phyloP scores from a whole-genome alignment of 805 yeast genomes.

The Maudiozyma serrabonitensis region DNA sequence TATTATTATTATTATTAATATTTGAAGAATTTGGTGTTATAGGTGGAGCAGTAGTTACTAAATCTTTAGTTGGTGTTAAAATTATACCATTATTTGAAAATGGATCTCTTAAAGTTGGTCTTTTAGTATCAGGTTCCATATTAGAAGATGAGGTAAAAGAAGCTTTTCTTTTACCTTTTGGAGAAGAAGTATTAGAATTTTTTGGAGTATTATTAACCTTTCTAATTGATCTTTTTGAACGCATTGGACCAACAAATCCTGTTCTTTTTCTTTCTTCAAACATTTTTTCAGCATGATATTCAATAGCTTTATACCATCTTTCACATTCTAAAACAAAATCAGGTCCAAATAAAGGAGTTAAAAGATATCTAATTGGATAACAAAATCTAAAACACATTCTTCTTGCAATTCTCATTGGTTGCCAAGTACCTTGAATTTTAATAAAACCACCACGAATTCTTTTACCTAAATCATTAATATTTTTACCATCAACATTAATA shows the following conservation, averaged over 20 bases:
- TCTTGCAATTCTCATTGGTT: constrained; percentile 61
- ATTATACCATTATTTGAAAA: not conserved
- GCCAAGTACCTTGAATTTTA: constrained; percentile 92
- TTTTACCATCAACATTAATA: constrained; percentile 7
- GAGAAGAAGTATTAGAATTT: not conserved
- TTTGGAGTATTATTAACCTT: not conserved
- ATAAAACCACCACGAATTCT: constrained; percentile 85
- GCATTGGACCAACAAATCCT: not conserved
- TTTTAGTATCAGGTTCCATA: not conserved
- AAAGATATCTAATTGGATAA: constrained; percentile 61
- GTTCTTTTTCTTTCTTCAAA: constrained; percentile 1
- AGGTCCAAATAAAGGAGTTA: constrained; percentile 73
- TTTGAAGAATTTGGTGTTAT: not conserved
- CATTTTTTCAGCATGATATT: constrained; percentile 4
- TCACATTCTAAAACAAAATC: constrained; percentile 39
- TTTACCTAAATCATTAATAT: constrained; percentile 29
- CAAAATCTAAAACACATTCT: constrained; percentile 65
- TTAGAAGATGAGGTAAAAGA: not conserved
- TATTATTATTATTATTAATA: not conserved
- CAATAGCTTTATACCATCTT: constrained; percentile 26
- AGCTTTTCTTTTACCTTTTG: not conserved
- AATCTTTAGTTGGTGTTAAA: not conserved
- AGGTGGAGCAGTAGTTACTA: not conserved
- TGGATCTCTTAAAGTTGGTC: not conserved
- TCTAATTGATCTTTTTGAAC: not conserved